phyloP scores from a whole-genome alignment of 1,284 basidiomycete species.

The Boletellus sp. region DNA sequence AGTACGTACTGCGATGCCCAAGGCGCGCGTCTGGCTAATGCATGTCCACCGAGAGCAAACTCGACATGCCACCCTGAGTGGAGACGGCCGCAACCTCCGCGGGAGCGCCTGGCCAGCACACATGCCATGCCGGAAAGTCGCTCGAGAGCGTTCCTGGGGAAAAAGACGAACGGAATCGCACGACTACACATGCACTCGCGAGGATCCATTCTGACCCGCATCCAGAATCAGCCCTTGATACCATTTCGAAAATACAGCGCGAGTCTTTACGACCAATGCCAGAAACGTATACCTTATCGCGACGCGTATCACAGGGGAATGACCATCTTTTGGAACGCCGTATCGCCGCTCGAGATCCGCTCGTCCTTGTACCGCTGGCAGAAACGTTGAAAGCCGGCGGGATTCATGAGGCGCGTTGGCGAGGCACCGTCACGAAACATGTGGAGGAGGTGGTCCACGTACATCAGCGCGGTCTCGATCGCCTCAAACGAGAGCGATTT shows the following conservation, averaged over 20 bases:
- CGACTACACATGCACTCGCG: no score
- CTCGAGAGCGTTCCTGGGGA: no score
- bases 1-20: no score
- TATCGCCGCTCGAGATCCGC: conserved; percentile 5
- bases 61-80: no score
- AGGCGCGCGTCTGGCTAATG: no score
- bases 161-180: no score
- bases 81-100: no score
- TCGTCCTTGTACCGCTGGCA: conserved; percentile 24
- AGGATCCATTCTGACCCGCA: no score
- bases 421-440: conserved; percentile 19
- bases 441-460: conserved; percentile 20
- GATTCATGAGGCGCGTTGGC: conserved; percentile 15
- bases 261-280: neutral
- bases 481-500: conserved; percentile 24
- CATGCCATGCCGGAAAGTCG: no score
- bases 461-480: conserved; percentile 26
- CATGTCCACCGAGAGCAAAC: no score
- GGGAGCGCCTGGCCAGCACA: no score
- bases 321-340: conserved; percentile 10
- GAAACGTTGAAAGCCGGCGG: conserved; percentile 23
- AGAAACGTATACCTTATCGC: neutral
- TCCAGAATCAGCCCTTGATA: no score
- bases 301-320: conserved; percentile 13
- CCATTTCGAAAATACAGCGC: neutral